A percentile compares a stretch with the other conserved stretches of the same genome.
Evolutionary conservation across 2,329 filamentous ascomycete genomes (phyloP).

Genomic region (Fusarium graminum): DNA sequence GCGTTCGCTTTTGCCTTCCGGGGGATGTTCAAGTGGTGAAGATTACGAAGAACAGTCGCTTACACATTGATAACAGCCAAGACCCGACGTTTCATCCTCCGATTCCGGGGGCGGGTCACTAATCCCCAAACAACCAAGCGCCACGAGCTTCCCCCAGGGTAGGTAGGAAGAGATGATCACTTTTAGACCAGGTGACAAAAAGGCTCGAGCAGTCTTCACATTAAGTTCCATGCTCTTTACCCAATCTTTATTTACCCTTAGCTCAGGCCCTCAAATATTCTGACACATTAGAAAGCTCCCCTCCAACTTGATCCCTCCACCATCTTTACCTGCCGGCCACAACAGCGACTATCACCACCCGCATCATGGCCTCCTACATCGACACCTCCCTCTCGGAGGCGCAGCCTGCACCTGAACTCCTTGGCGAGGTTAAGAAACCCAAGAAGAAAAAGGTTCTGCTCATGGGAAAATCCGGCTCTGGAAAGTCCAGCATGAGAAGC

Average conservation of each 20-base stretch:
- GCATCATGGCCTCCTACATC: conserved; percentile 52
- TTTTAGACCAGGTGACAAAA: too few species aligned
- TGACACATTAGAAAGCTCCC: conserved; percentile 18
- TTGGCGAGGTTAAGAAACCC: conserved; percentile 71
- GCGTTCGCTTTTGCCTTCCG: too few species aligned
- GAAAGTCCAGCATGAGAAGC: conserved; percentile 97
- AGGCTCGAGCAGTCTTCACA: too few species aligned
- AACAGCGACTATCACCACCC: neutral
- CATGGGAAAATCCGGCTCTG: conserved; percentile 97
- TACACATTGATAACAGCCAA: neutral
- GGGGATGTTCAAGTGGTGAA: too few species aligned
- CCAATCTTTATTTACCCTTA: too few species aligned
- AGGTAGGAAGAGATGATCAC: too few species aligned
- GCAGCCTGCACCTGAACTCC: conserved; percentile 53
- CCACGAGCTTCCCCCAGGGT: conserved; percentile 22
- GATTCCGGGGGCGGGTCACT: conserved; percentile 26
- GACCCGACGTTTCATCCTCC: conserved; percentile 29
- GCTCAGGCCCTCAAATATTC: too few species aligned
- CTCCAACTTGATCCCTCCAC: conserved; percentile 20
- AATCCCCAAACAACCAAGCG: conserved; percentile 31
- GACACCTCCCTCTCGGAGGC: conserved; percentile 51
- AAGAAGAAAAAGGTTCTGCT: conserved; percentile 90
- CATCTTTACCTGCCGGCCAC: neutral
- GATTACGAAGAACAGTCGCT: too few species aligned
- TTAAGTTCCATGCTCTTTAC: too few species aligned